Conservation (phyloP, 2,329 filamentous ascomycete genomes). For the Acrocalymma vagum region DNA sequence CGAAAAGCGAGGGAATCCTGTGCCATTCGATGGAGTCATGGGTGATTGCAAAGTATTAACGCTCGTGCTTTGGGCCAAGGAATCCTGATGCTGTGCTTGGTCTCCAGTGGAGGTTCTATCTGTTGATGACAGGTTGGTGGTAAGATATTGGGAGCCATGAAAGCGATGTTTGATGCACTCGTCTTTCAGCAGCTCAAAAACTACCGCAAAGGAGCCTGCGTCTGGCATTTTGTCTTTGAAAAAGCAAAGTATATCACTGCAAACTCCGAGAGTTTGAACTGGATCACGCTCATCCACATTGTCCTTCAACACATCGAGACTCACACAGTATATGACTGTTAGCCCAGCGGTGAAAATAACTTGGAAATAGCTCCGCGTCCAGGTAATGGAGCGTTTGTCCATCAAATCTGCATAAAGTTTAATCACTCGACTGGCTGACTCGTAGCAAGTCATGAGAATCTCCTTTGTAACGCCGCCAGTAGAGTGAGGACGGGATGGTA, state of each 20-base stretch:
- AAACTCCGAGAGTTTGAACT: conserved; percentile 16
- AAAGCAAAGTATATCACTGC: conserved; percentile 26
- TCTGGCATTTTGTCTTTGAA: conserved; percentile 37
- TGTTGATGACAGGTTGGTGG: not conserved
- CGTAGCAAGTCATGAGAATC: conserved; percentile 36
- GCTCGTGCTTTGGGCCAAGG: no score
- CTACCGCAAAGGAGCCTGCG: conserved; percentile 31
- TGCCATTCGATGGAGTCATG: no score
- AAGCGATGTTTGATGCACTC: conserved; percentile 20
- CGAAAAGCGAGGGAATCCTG: no score
- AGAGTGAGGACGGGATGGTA: conserved; percentile 20
- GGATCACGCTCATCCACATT: conserved; percentile 8
- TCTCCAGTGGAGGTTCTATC: no score
- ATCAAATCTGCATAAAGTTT: conserved; percentile 49
- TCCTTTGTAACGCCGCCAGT: conserved; percentile 13
- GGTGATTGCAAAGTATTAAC: no score
- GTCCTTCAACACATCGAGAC: conserved; percentile 29
- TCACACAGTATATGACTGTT: conserved; percentile 30
- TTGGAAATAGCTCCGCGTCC: conserved; percentile 60
- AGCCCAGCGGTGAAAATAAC: conserved; percentile 57
- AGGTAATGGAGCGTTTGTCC: conserved; percentile 48
- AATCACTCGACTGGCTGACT: conserved; percentile 49
- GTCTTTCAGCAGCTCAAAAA: conserved; percentile 34
- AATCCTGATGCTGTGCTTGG: no score
- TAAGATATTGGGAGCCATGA: not conserved